Percentiles rank a stretch among this genome's conserved stretches.
These are phyloP conservation scores for Fusarium pseudonygamai DNA, from an alignment of 2,329 filamentous ascomycete species.

Conservation along the genomic window DNA sequence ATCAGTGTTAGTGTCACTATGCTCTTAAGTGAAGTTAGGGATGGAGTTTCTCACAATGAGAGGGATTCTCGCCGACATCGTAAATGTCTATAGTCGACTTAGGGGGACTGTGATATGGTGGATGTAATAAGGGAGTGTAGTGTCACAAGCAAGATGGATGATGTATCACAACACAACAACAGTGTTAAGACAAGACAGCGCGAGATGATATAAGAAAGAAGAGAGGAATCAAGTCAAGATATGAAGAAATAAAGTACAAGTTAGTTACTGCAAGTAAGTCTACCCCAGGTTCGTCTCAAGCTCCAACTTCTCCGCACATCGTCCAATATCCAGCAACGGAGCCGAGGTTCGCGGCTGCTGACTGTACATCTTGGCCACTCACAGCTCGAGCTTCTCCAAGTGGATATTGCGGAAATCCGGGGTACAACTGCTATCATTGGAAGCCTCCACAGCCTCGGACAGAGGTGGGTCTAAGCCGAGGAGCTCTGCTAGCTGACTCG, in stretches of 20 bases:
- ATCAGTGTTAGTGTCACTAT: constrained; percentile 10
- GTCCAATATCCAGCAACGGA: constrained; percentile 33
- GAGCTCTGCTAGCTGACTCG: constrained; percentile 13
- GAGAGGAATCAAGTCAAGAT: neutral
- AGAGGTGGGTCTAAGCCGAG: constrained; percentile 28
- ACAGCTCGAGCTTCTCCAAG: constrained; percentile 4
- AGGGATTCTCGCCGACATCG: constrained; percentile 49
- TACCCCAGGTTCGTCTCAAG: constrained; percentile 29
- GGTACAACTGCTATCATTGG: constrained; percentile 32
- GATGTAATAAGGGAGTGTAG: neutral
- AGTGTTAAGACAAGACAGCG: neutral
- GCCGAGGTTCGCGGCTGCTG: constrained; percentile 41
- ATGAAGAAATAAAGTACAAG: constrained; percentile 14
- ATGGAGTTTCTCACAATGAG: constrained; percentile 42
- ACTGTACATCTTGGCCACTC: constrained; percentile 22
- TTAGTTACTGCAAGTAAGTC: constrained; percentile 1
- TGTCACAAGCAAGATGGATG: neutral
- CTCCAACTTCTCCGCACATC: constrained; percentile 42
- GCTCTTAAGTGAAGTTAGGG: neutral
- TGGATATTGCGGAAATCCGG: constrained; percentile 37
- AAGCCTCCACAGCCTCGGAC: constrained; percentile 34
- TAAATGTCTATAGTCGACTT: constrained; percentile 1
- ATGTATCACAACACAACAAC: constrained; percentile 2
- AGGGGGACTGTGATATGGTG: neutral
- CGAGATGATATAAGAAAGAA: neutral